Conservation (phyloP, 495 filamentous ascomycete species). For the Neurospora discreta region DNA sequence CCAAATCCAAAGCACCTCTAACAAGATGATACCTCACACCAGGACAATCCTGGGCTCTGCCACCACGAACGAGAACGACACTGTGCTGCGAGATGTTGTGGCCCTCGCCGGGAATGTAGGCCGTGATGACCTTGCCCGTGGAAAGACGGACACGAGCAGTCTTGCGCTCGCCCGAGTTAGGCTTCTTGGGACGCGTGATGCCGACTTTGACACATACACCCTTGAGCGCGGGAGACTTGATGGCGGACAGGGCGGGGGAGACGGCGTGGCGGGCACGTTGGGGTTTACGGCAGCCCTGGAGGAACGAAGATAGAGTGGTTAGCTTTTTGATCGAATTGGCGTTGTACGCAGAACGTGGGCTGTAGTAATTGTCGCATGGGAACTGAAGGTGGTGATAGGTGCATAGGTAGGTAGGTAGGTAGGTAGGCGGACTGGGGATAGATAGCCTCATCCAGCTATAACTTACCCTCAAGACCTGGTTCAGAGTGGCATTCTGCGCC, state of each 20-base stretch:
- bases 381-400: no score
- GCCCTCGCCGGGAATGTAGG: slow-evolving; percentile 92
- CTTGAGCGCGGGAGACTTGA: slow-evolving; percentile 70
- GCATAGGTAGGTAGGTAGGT: no score
- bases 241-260: slow-evolving; percentile 67
- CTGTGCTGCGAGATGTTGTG: slow-evolving; percentile 99
- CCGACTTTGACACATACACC: slow-evolving; percentile 90
- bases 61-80: slow-evolving; percentile 87
- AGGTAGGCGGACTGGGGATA: slow-evolving; percentile 3
- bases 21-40: slow-evolving; percentile 95
- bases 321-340: not conserved
- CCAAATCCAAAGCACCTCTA: slow-evolving; percentile 86
- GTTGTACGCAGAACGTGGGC: no score
- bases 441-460: slow-evolving; percentile 10
- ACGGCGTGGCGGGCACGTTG: slow-evolving; percentile 71
- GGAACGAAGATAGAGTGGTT: not conserved
- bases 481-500: slow-evolving; percentile 44
- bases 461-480: slow-evolving; percentile 44
- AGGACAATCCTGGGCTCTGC: slow-evolving; percentile 90
- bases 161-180: slow-evolving; percentile 93
- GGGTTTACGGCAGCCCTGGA: slow-evolving; percentile 58
- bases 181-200: slow-evolving; percentile 93
- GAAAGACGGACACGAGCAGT: slow-evolving; percentile 80
- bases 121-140: slow-evolving; percentile 73
- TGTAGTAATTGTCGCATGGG: no score